Evolutionary conservation across 2,329 filamentous ascomycete species (phyloP).

Genomic region (Colletotrichum sansevieriae): DNA sequence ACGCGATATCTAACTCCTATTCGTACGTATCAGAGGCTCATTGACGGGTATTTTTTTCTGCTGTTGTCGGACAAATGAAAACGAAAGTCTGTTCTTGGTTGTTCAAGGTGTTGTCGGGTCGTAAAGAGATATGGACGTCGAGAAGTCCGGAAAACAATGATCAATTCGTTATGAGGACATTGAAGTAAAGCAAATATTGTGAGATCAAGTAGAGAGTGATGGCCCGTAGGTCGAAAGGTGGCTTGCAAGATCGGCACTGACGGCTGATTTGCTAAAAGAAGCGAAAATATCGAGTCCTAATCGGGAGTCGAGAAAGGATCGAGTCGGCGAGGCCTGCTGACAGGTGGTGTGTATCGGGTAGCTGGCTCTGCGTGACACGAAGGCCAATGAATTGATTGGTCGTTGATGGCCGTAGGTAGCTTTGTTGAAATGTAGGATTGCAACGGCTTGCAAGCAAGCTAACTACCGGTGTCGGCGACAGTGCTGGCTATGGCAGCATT

Average conservation of each 20-base stretch:
- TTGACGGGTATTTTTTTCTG: constrained; percentile 47
- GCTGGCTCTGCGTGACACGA: constrained; percentile 31
- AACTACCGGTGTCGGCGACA: constrained; percentile 42
- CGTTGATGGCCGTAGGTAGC: constrained; percentile 30
- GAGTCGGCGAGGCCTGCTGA: background rate
- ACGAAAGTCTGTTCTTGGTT: constrained; percentile 36
- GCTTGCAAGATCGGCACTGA: constrained; percentile 29
- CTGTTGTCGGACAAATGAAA: constrained; percentile 41
- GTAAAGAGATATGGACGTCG: constrained; percentile 39
- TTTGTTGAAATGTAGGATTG: constrained; percentile 30
- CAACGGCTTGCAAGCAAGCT: constrained; percentile 44
- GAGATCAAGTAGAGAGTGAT: constrained; percentile 33
- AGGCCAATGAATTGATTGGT: constrained; percentile 14
- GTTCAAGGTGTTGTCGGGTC: constrained; percentile 37
- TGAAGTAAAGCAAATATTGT: constrained; percentile 46
- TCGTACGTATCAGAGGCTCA: constrained; percentile 57
- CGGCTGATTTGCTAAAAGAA: constrained; percentile 40
- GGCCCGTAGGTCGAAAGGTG: constrained; percentile 29
- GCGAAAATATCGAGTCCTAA: constrained; percentile 47
- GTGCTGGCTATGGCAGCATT: constrained; percentile 40
- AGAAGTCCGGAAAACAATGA: constrained; percentile 44
- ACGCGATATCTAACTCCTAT: constrained; percentile 45
- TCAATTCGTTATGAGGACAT: constrained; percentile 61
- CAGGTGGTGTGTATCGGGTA: constrained; percentile 8
- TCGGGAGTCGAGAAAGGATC: constrained; percentile 28